Evolutionary conservation across 495 filamentous ascomycete species (phyloP), one percentile per base, ranked within the genome.

Genomic region (Clavariopsis aquatica): DNA sequence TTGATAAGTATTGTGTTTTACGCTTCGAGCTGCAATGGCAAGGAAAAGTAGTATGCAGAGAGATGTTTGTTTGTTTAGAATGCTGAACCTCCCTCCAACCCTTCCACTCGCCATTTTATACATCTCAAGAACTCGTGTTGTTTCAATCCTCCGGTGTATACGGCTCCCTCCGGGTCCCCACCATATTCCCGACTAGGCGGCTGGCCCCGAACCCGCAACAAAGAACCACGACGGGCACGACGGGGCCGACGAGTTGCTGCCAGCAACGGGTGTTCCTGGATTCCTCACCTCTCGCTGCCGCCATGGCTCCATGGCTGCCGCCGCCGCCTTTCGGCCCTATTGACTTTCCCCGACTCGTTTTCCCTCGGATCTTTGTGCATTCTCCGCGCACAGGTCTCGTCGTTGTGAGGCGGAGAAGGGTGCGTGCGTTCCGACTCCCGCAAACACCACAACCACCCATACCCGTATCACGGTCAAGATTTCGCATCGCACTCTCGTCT

Each of bases 161-260:
- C 9, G 41, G n/a, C n/a, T n/a, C 15, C 26, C 54, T 59, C 64
- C 65, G 65, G 65, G 27, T 68, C 65, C 65, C 65, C 65, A 64
- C 60, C 46, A 34, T 38, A 7, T 36, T 34, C 62, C 60, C 53
- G 60, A 57, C 26, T 38, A 45, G 27, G 45, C 29, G 41, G 23
- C 65, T 53, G 38, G 46, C 57, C 65, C 65, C 59, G 59, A 63
- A 29, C 36, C 43, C 38, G 23, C 52, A 19, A 46, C 63, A 28
- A 29, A 29, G 20, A 31, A 28, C 53, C 9, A 28, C 45, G n/a
- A n/a, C n/a, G 46, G 62, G 47, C 43, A 31, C 2, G 15, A 65
- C 55, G 54, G 60, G 63, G 63, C 62, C 52, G 62, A 27, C 54
- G 8, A 17, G 60, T 26, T 26, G 12, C 6, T 47, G 56, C 26